Base-by-base conservation (phyloP, 2,329 filamentous ascomycete species). In the Ophiocordyceps australis region DNA sequence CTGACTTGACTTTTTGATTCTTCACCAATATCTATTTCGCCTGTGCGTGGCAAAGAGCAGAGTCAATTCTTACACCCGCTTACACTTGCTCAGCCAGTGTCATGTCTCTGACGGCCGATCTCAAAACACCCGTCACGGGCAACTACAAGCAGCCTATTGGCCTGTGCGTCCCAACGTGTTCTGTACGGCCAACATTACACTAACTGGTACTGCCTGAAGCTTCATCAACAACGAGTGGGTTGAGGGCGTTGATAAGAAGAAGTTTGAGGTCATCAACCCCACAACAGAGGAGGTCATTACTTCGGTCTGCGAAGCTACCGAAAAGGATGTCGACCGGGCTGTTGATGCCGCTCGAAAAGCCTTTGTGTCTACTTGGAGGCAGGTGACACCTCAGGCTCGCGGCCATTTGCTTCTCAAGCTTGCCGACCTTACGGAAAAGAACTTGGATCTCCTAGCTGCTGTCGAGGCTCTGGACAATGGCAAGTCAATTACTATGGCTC, bases 211-310 rank as follows among this genome's bases (percentile, higher is more conserved):
- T n/a, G 6, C 25, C 14, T 13, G 8, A 42, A 81, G 76, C 33
- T 89, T 81, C 66, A 89, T 92, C 67, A 85, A 89, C 68, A 85
- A 86, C 54, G 77, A 94, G 55, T 94, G 75, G 58, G 70, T 91
- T 36, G 50, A 54, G 43, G 65, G 72, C 48, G 73, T 77, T 35
- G 80, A 92, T 41, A 83, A 83, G 59, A 76, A 81, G 67, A 83
- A 75, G 38, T 89, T 93, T 46, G 82, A 93, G 57, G 78, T 83
- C 52, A 75, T 89, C 64, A 92, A 92, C 67, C 83, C 83, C 32
- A 46, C 75, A 36, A 81, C 70, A 37, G 85, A 93, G 54, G 73
- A 83, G 54, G 70, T 81, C 45, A 91, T 92, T 59, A 68, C 63
- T 62, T 74, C 73, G 28, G 79, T 93, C 40, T 59, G 70, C 47